Base-by-base conservation (phyloP, 2,329 filamentous ascomycete species). In the Akanthomyces muscarius region DNA sequence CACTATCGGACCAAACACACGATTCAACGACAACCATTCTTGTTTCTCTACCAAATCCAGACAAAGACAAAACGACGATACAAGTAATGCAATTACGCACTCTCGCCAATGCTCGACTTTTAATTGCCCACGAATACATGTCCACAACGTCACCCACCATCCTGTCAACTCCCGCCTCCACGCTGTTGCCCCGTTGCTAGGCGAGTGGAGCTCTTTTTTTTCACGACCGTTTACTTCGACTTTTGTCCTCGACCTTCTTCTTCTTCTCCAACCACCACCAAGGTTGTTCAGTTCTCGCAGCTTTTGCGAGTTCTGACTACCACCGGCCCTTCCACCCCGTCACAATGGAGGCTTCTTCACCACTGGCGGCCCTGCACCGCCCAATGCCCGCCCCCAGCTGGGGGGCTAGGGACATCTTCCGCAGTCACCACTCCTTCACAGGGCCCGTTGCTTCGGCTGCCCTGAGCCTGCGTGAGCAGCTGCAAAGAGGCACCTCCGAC, bases 291-390 rank as follows among this genome's bases (percentile, higher is more conserved):
- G 57, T 58, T 62, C 57, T 61, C 48, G 57, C 53, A 51, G 36
- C 28, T 58, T 50, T 48, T 48, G 51, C 55, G 54, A 30, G 60
- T 45, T 61, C 66, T 63, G 53, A 52, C n/a, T 48, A 30, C 50
- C 59, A 48, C 51, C 51, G 8, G 23, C 23, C 25, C 44, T 48
- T 50, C 63, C 55, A 54, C 36, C 36, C 57, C 63, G 54, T 68
- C 69, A 79, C 56, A 72, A 97, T 98, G 92, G 92, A 97, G 78
- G 89, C 90, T 68, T 97, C 94, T 51, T 98, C 95, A 71, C 95
- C 95, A 53, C 80, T 98, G 73, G 94, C 94, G 76, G 92, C 94
- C 63, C 90, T 98, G 88, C 92, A 92, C 80, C 91, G 82, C 85
- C 77, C 78, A 83, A 77, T 80, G 86, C 78, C 79, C 79, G 66